phyloP scores from a whole-genome alignment of 2,329 filamentous ascomycete genomes.

The Falciphora oryzae region DNA sequence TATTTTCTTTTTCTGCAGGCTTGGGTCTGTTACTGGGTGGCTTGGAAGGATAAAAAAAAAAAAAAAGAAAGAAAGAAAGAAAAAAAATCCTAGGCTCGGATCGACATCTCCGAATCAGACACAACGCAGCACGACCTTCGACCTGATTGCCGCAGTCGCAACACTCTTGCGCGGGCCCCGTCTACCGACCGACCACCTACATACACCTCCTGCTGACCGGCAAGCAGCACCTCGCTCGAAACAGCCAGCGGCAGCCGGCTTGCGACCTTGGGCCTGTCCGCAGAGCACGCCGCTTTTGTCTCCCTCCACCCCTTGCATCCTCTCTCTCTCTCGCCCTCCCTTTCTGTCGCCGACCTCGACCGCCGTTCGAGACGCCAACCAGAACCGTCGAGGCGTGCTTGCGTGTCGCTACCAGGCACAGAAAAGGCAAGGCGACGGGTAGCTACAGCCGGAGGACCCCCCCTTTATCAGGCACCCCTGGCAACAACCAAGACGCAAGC shows the following conservation, averaged over 20 bases:
- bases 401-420: slow-evolving; percentile 19
- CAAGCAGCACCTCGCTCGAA: too few species aligned
- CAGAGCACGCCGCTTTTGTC: slow-evolving; percentile 2
- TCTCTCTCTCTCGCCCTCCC: background rate
- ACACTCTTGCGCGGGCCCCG: too few species aligned
- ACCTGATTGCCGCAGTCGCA: too few species aligned
- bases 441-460: slow-evolving; percentile 23
- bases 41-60: too few species aligned
- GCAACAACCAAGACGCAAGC: background rate
- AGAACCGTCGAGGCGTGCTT: slow-evolving; percentile 6
- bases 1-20: too few species aligned
- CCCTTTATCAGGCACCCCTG: slow-evolving; percentile 15
- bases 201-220: too few species aligned
- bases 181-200: too few species aligned
- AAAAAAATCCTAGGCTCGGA: too few species aligned
- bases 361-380: slow-evolving; percentile 15
- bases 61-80: too few species aligned
- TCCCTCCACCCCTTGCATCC: background rate
- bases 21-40: too few species aligned
- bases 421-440: slow-evolving; percentile 24
- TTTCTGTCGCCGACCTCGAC: slow-evolving; percentile 11
- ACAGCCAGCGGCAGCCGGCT: background rate
- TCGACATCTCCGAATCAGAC: too few species aligned
- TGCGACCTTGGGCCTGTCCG: slow-evolving; percentile 4
- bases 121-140: too few species aligned